Conservation (phyloP, 1,139 yeast species). For the Pneumocystis murina region DNA sequence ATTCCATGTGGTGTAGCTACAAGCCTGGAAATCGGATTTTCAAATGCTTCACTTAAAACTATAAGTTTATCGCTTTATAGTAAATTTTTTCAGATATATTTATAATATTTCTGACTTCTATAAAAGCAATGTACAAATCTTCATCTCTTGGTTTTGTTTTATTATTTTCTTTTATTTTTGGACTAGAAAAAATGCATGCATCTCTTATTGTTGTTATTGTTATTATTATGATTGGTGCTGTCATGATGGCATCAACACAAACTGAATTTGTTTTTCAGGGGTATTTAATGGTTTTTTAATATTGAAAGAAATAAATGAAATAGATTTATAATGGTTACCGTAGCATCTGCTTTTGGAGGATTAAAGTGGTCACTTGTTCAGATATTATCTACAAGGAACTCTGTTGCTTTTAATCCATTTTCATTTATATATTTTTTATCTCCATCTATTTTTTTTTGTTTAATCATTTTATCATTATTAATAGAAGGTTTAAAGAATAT, state of each 20-base stretch:
- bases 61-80: conserved; percentile 77
- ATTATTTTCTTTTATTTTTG: conserved; percentile 66
- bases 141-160: conserved; percentile 76
- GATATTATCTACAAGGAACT: conserved; percentile 48
- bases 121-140: conserved; percentile 34
- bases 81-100: conserved; percentile 29
- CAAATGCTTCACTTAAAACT: conserved; percentile 65
- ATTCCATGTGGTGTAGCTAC: conserved; percentile 79
- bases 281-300: not conserved
- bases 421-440: conserved; percentile 69
- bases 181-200: conserved; percentile 57
- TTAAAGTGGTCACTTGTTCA: conserved; percentile 93
- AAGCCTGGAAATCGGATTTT: conserved; percentile 87
- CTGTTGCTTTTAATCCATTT: conserved; percentile 55
- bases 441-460: conserved; percentile 60
- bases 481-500: conserved; percentile 54
- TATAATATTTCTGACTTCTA: conserved; percentile 22
- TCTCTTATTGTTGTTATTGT: conserved; percentile 51
- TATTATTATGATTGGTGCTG: conserved; percentile 68
- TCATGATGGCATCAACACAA: conserved; percentile 63
- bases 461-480: conserved; percentile 45
- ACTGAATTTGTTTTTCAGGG: conserved; percentile 27
- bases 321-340: conserved; percentile 46
- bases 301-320: not conserved
- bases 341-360: conserved; percentile 74